Base-by-base conservation (phyloP, 805 yeast genomes). In the Cyberlindnera japonica region DNA sequence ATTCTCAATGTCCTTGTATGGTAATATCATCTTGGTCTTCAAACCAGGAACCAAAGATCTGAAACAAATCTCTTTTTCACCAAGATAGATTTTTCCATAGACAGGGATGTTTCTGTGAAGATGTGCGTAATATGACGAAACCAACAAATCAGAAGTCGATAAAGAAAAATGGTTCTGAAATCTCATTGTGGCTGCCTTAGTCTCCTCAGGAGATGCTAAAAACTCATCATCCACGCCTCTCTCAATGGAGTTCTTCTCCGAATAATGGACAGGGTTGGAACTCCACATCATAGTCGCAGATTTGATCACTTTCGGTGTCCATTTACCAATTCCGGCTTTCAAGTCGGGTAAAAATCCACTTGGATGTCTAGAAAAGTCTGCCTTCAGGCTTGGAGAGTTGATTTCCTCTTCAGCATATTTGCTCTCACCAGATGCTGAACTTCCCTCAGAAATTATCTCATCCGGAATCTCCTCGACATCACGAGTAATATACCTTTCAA, bases 1-100 rank as follows among this genome's bases (percentile, higher is more conserved):
- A 34, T 72, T 77, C 49, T 84, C 95, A 20, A 91, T 65, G 52
- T 87, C 95, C 5, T 55, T 54, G 28, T 84, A 63, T 0, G 98
- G 98, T 8, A 91, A 61, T 6, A 89, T 76, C 95, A 91, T 86
- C 42, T 76, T 76, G 1, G 95, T 83, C 26, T 75, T 73, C 0
- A 83, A 71, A 0, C 95, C 93, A 0, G 95, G 95, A 4, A 87
- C 54, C 26, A 87, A 65, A 26, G 95, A 81, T 45, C 93, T 68
- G 62, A 84, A 91, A 48, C 95, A 90, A n/a, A 91, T 57, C 41
- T 74, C 76, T 22, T 69, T 70, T 15, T 72, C 66, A 0, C 95
- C 86, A 11, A 91, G 51, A 58, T 88, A 88, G 2, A 90, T 54
- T 51, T 86, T 85, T 2, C 98, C 98, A 61, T 86, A 89, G 1